Conservation (phyloP, 2,329 filamentous ascomycete species). For the Blastomyces gilchristii region DNA sequence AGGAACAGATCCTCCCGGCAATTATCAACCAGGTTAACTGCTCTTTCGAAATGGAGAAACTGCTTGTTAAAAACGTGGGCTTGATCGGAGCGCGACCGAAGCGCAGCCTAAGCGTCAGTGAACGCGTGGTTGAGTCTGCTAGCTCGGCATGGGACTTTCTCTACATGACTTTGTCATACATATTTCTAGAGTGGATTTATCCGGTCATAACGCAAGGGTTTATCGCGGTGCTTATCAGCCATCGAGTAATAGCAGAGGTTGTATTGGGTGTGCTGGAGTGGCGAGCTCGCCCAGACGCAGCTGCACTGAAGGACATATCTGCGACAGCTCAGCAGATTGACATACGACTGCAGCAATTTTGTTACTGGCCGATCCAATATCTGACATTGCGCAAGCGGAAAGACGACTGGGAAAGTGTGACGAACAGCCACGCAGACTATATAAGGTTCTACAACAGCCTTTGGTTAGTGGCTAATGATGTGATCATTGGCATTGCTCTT, state of each 20-base stretch:
- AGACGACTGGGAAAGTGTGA: constrained; percentile 89
- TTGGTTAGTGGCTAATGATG: constrained; percentile 96
- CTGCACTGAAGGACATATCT: constrained; percentile 88
- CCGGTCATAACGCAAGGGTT: constrained; percentile 64
- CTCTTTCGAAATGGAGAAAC: constrained; percentile 74
- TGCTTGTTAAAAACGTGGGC: constrained; percentile 83
- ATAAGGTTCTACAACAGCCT: constrained; percentile 98
- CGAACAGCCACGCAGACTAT: constrained; percentile 90
- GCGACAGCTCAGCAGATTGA: constrained; percentile 96
- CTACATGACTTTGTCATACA: constrained; percentile 56
- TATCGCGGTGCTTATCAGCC: constrained; percentile 65
- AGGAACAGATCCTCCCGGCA: constrained; percentile 67
- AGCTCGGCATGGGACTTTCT: constrained; percentile 72
- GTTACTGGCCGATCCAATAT: constrained; percentile 98
- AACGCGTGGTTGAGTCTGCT: constrained; percentile 87
- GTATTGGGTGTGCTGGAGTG: constrained; percentile 75
- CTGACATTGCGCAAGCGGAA: constrained; percentile 80
- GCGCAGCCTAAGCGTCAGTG: constrained; percentile 81
- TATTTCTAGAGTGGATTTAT: constrained; percentile 65
- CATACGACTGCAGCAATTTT: constrained; percentile 93
- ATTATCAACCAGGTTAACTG: constrained; percentile 95
- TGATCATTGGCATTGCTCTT: constrained; percentile 94
- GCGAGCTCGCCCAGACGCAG: constrained; percentile 63
- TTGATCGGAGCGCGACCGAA: constrained; percentile 71
- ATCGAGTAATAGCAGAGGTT: constrained; percentile 70